phyloP scores from a whole-genome alignment of 1,284 basidiomycete genomes.

The Cryptococcus maquisensis region DNA sequence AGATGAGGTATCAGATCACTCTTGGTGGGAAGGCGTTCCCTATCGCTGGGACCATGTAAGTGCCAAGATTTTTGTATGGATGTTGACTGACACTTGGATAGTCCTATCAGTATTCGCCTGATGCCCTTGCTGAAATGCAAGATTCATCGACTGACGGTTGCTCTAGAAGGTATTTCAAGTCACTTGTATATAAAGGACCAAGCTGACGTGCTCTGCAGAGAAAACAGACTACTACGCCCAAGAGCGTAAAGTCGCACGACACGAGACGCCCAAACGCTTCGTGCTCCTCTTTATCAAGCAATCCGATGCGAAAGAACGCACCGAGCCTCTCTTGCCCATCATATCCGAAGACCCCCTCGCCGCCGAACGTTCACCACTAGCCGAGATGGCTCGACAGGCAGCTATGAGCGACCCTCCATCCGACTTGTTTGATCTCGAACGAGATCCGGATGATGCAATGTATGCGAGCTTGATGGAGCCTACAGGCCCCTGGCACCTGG shows the following conservation, averaged over 20 bases:
- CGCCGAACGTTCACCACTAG: slow-evolving; percentile 49
- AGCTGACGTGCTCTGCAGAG: slow-evolving; percentile 52
- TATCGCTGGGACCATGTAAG: slow-evolving; percentile 69
- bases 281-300: slow-evolving; percentile 66
- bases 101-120: slow-evolving; percentile 72
- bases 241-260: slow-evolving; percentile 65
- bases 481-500: slow-evolving; percentile 57
- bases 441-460: slow-evolving; percentile 46
- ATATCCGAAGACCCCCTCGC: slow-evolving; percentile 50
- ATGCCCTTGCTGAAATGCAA: slow-evolving; percentile 82
- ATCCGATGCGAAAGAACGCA: slow-evolving; percentile 46
- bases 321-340: slow-evolving; percentile 55
- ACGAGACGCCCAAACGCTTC: slow-evolving; percentile 66
- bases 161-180: slow-evolving; percentile 68
- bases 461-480: slow-evolving; percentile 53
- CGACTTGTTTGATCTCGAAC: slow-evolving; percentile 19
- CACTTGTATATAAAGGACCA: slow-evolving; percentile 3
- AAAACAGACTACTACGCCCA: slow-evolving; percentile 73
- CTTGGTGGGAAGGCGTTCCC: slow-evolving; percentile 76
- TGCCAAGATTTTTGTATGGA: not conserved
- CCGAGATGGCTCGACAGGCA: slow-evolving; percentile 42
- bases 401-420: slow-evolving; percentile 35
- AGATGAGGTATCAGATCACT: slow-evolving; percentile 72
- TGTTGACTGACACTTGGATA: slow-evolving; percentile 10
- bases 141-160: slow-evolving; percentile 69